Percentiles rank a stretch among this genome's conserved stretches.
These are phyloP conservation scores for Aspergillus sp. DNA, from an alignment of 2,329 filamentous ascomycete genomes.

Conservation along the genomic window DNA sequence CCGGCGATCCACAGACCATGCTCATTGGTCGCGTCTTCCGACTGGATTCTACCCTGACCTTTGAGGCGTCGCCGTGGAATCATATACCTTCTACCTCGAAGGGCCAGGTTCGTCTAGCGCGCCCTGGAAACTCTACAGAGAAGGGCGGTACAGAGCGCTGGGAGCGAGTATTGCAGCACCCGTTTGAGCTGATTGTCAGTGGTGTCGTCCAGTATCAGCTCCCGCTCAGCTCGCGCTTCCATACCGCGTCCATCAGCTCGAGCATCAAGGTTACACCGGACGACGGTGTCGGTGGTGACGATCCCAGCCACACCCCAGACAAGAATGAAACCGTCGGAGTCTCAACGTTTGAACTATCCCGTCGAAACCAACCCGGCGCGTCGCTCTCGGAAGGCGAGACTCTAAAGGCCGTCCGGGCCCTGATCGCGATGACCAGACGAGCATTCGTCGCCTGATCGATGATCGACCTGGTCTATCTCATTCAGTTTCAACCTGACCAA, in stretches of 20 bases:
- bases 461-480: slow-evolving; percentile 16
- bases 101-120: slow-evolving; percentile 79
- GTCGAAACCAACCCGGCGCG: slow-evolving; percentile 10
- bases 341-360: slow-evolving; percentile 15
- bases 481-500: neutral
- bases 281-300: slow-evolving; percentile 32
- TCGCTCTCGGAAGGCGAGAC: slow-evolving; percentile 19
- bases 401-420: slow-evolving; percentile 16
- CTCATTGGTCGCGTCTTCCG: slow-evolving; percentile 84
- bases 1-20: slow-evolving; percentile 76
- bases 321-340: slow-evolving; percentile 37
- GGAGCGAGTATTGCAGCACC: slow-evolving; percentile 87
- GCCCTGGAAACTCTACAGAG: slow-evolving; percentile 87
- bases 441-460: slow-evolving; percentile 32
- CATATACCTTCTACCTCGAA: slow-evolving; percentile 72
- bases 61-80: slow-evolving; percentile 87
- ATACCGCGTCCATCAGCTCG: slow-evolving; percentile 55
- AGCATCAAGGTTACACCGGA: slow-evolving; percentile 46
- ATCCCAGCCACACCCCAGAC: slow-evolving; percentile 24
- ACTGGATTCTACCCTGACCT: slow-evolving; percentile 85
- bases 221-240: slow-evolving; percentile 60
- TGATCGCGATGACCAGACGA: slow-evolving; percentile 26
- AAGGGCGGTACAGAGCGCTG: slow-evolving; percentile 80
- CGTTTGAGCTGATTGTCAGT: slow-evolving; percentile 90
- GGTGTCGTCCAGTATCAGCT: slow-evolving; percentile 84